phyloP scores from a whole-genome alignment of 768 basidiomycete genomes.

The Termitomyces sp. region DNA sequence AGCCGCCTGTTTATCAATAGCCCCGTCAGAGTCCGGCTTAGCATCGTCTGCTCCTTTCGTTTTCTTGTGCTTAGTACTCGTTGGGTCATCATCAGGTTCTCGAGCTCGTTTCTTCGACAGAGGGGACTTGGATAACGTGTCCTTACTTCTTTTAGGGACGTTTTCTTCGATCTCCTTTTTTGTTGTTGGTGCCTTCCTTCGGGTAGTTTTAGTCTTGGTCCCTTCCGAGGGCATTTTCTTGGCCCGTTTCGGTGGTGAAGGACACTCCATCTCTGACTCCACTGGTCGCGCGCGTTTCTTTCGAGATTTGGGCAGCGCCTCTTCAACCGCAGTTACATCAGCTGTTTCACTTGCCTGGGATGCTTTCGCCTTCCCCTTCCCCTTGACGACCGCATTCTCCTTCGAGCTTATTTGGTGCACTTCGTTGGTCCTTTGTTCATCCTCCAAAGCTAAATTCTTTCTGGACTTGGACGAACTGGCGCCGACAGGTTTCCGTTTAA shows the following conservation, averaged over 20 bases:
- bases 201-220: not conserved
- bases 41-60: not conserved
- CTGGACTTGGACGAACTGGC: not conserved
- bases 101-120: conserved; percentile 6
- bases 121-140: not conserved
- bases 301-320: not conserved
- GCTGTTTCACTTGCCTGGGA: not conserved
- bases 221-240: not conserved
- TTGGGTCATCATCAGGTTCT: not conserved
- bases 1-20: not conserved
- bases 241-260: not conserved
- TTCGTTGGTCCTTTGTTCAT: not conserved
- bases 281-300: not conserved
- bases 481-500: not conserved
- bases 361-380: not conserved
- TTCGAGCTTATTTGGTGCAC: not conserved
- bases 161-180: not conserved
- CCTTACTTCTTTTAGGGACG: not conserved
- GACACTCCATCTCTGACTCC: not conserved
- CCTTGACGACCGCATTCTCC: not conserved
- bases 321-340: not conserved
- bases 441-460: not conserved
- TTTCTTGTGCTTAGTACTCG: conserved; percentile 2
- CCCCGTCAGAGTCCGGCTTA: not conserved
- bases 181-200: not conserved